phyloP scores from a whole-genome alignment of 2,329 filamentous ascomycete species.

The Phyllosticta citribraziliensis region DNA sequence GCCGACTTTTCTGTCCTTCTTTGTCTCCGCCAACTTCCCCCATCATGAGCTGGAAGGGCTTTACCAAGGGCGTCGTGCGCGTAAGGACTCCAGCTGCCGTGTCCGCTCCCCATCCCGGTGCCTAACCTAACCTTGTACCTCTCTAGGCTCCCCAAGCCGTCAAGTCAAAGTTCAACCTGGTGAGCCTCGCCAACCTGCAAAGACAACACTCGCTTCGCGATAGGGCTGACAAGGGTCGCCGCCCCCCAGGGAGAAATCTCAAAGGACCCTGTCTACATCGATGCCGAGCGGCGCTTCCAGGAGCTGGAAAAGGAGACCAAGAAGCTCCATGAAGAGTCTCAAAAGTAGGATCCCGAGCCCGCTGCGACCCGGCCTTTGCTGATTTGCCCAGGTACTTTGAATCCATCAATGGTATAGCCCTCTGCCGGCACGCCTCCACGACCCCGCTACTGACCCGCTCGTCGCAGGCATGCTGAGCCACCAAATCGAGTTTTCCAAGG shows the following conservation, averaged over 20 bases:
- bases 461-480: slow-evolving; percentile 74
- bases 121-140: slow-evolving; percentile 9
- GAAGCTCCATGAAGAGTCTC: slow-evolving; percentile 90
- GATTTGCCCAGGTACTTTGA: slow-evolving; percentile 61
- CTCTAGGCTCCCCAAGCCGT: slow-evolving; percentile 75
- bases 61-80: slow-evolving; percentile 79
- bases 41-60: slow-evolving; percentile 91
- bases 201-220: neutral
- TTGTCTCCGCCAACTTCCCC: neutral
- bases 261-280: slow-evolving; percentile 88
- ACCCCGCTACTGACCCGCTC: neutral
- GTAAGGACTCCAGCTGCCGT: slow-evolving; percentile 41
- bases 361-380: slow-evolving; percentile 13
- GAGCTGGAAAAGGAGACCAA: slow-evolving; percentile 95
- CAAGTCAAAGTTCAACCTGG: slow-evolving; percentile 83
- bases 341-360: slow-evolving; percentile 46
- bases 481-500: slow-evolving; percentile 96
- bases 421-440: neutral
- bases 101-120: slow-evolving; percentile 3
- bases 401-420: slow-evolving; percentile 69
- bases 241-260: slow-evolving; percentile 64
- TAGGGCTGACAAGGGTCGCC: slow-evolving; percentile 12
- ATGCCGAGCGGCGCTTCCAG: slow-evolving; percentile 86
- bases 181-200: slow-evolving; percentile 20
- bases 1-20: neutral